Percentiles rank a stretch among this genome's conserved stretches.
These are phyloP conservation scores for Fusarium albosuccineum DNA, from an alignment of 2,329 filamentous ascomycete species.

Conservation along the genomic window DNA sequence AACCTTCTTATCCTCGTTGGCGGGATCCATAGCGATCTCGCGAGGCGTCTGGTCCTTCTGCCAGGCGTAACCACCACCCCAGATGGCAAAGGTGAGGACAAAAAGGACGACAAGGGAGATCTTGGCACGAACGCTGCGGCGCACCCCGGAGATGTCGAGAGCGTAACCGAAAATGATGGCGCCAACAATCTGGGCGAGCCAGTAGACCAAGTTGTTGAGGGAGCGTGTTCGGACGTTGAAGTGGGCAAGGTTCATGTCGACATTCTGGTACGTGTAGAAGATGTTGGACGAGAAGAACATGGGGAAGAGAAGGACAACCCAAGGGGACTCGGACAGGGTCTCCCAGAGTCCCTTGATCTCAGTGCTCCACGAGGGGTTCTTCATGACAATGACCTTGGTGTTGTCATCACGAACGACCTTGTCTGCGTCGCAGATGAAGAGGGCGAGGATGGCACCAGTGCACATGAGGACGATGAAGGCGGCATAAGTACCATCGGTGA, in stretches of 20 bases:
- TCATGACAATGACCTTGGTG: slow-evolving; percentile 51
- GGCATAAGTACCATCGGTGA: slow-evolving; percentile 64
- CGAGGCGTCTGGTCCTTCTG: slow-evolving; percentile 66
- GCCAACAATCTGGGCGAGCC: slow-evolving; percentile 69
- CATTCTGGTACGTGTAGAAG: slow-evolving; percentile 70
- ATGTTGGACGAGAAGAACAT: slow-evolving; percentile 69
- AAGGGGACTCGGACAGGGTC: slow-evolving; percentile 52
- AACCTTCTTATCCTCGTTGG: slow-evolving; percentile 48
- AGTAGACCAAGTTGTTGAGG: slow-evolving; percentile 67
- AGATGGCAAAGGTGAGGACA: slow-evolving; percentile 64
- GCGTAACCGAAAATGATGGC: slow-evolving; percentile 61
- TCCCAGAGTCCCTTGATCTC: slow-evolving; percentile 57
- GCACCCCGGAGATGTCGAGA: slow-evolving; percentile 59
- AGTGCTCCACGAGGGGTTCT: slow-evolving; percentile 53
- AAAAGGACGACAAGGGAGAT: slow-evolving; percentile 62
- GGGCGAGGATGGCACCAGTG: slow-evolving; percentile 61
- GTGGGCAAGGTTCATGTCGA: slow-evolving; percentile 65
- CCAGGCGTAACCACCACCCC: slow-evolving; percentile 74
- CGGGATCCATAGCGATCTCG: slow-evolving; percentile 57
- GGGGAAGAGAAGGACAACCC: slow-evolving; percentile 58
- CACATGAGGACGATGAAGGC: slow-evolving; percentile 63
- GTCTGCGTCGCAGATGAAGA: slow-evolving; percentile 62
- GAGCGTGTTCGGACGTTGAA: slow-evolving; percentile 69
- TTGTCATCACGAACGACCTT: slow-evolving; percentile 57
- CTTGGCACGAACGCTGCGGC: slow-evolving; percentile 60